Evolutionary conservation across 1,284 basidiomycete genomes (phyloP), one percentile per base, ranked within the genome.

Genomic region (Ustilago hordei): DNA sequence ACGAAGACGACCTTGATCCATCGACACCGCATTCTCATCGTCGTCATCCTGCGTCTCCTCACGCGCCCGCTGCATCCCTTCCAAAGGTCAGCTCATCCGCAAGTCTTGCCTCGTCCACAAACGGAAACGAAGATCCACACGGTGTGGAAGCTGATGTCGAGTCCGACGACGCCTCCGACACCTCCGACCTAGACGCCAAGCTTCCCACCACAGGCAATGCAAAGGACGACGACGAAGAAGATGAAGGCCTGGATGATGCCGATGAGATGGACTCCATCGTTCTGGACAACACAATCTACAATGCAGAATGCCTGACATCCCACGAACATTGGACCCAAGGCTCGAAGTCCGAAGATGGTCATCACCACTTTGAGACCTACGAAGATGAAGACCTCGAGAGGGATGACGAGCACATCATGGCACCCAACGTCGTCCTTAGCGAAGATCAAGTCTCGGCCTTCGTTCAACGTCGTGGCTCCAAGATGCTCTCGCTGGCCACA

Each of bases 231-330:
- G 52, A 74, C 7, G 69, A 73, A 0, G 70, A 72, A 4, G 55
- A 74, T 7, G 67, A 73, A 0, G 70, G 69, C 6, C 60, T 68
- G 5, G 75, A 80, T 1, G 77, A 78, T 5, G 56, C 57, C 32
- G 68, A 77, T 15, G 59, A 67, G 32, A 68, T 81, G 28, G 78
- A 81, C 53, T 65, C 81, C 2, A 64, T 76, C 54, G 63, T 79
- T 38, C 65, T 79, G 9, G 81, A 82, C 71, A 82, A 83, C 50
- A 83, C 82, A 0, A 60, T 83, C n/a, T 82, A 69, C 64, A 83
- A 83, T 36, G 82, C 82, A 19, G 81, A 76, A 12, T 82, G 71
- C 34, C 68, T 83, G 55, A 81, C 78, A 15, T 59, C 79, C 6
- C 81, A 81, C 56, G 59, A 78, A 41, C 77, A 78, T 19, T 83